These are phyloP conservation scores for Xylaria sp. DNA, from an alignment of 2,329 filamentous ascomycete species.

Conservation along the genomic window DNA sequence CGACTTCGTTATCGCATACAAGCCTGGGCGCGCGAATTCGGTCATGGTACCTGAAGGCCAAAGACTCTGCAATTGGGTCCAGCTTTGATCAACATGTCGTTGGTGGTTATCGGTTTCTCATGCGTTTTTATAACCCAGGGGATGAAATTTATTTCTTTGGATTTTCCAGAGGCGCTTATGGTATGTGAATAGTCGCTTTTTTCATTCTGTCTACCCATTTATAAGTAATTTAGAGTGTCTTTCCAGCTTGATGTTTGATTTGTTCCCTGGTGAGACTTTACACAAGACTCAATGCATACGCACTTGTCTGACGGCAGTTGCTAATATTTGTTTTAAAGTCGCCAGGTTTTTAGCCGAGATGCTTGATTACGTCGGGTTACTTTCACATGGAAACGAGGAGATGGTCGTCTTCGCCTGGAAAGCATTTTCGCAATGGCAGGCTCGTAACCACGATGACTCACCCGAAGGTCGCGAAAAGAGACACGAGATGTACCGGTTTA, in stretches of 20 bases:
- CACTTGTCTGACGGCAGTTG: not conserved
- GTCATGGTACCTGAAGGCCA: constrained; percentile 76
- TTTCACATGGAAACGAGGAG: constrained; percentile 85
- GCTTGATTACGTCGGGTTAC: constrained; percentile 82
- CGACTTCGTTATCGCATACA: constrained; percentile 67
- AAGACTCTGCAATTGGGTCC: constrained; percentile 81
- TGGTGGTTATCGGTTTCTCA: constrained; percentile 81
- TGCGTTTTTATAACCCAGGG: constrained; percentile 74
- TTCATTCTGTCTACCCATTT: not conserved
- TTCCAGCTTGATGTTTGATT: not conserved
- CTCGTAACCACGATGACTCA: constrained; percentile 58
- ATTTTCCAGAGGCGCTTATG: constrained; percentile 76
- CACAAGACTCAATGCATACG: not conserved
- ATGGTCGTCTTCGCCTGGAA: constrained; percentile 88
- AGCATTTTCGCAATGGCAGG: constrained; percentile 79
- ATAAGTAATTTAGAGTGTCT: no score
- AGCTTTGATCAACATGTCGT: constrained; percentile 87
- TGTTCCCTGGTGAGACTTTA: no score
- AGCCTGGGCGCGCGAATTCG: constrained; percentile 65
- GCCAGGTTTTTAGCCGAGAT: constrained; percentile 83
- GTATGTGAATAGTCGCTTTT: constrained; percentile 19
- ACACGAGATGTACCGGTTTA: constrained; percentile 75
- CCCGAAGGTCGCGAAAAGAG: constrained; percentile 61
- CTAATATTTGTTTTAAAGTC: constrained; percentile 52
- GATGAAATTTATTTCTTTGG: constrained; percentile 78